A percentile compares a stretch with the other conserved stretches of the same genome.
Evolutionary conservation across 176 grass and related monocot genomes (phyloP).

Genomic region (Chrysopogon serrulatus): DNA sequence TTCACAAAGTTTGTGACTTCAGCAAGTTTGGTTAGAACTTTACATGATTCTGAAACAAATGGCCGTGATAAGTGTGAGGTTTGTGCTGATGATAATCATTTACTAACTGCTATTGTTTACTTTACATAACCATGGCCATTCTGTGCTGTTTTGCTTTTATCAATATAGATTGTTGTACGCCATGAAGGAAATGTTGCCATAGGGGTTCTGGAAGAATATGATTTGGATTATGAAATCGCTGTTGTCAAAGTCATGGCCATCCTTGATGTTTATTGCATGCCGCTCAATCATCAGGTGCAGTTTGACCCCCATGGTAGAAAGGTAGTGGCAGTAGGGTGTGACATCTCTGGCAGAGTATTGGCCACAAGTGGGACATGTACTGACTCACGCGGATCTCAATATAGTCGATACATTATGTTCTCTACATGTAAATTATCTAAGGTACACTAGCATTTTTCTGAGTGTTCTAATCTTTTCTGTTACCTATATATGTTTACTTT

Average conservation of each 20-base stretch:
- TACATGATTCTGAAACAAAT: neutral
- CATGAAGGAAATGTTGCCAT: neutral
- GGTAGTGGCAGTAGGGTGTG: neutral
- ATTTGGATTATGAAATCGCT: neutral
- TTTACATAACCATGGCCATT: neutral
- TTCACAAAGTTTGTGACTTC: neutral
- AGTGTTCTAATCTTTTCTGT: neutral
- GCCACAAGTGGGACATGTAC: neutral
- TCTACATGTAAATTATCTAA: neutral
- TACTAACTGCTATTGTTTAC: neutral
- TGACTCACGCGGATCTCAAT: neutral
- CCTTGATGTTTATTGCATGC: neutral
- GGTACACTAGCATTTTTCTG: neutral
- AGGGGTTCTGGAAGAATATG: neutral
- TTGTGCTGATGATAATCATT: neutral
- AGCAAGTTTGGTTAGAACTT: neutral
- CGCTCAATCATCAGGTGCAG: neutral
- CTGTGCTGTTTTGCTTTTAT: neutral
- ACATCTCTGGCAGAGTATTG: conserved; percentile 5
- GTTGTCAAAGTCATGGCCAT: neutral
- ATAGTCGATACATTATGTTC: neutral
- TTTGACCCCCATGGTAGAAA: neutral
- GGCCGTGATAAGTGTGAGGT: neutral
- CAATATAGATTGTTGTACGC: neutral
- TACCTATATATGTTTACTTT: neutral